Conservation (phyloP, 495 filamentous ascomycete genomes). For the Pyronema omphalodes region DNA sequence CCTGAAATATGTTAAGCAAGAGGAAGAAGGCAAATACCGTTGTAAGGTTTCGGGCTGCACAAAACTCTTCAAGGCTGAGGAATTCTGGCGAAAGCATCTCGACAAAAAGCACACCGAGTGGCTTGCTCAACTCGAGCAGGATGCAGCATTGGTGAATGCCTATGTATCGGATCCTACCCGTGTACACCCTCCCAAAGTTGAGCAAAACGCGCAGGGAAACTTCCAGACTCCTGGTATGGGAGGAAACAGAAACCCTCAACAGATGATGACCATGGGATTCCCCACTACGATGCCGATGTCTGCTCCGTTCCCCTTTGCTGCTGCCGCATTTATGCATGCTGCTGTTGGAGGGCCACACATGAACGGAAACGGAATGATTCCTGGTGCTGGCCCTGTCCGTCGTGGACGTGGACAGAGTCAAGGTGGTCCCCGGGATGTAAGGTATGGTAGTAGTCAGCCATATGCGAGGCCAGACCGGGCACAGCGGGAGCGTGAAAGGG, state of each 20-base stretch:
- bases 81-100: constrained; percentile 94
- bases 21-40: constrained; percentile 87
- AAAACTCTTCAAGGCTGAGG: constrained; percentile 90
- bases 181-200: constrained; percentile 92
- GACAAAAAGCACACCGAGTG: constrained; percentile 91
- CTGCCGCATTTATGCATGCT: constrained; percentile 22
- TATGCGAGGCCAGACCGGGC: constrained; percentile 32
- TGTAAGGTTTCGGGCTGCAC: constrained; percentile 92
- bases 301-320: constrained; percentile 42
- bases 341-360: constrained; percentile 7
- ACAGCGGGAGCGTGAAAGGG: constrained; percentile 23
- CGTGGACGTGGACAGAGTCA: constrained; percentile 16
- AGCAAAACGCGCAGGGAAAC: constrained; percentile 65
- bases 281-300: constrained; percentile 29
- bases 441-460: constrained; percentile 27
- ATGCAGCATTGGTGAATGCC: constrained; percentile 79
- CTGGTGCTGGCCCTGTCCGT: constrained; percentile 27
- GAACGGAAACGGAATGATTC: constrained; percentile 13
- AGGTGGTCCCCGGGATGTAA: constrained; percentile 25
- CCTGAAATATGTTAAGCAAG: constrained; percentile 76
- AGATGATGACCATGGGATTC: constrained; percentile 14
- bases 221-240: constrained; percentile 15
- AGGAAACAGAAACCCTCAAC: constrained; percentile 10
- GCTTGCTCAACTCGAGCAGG: constrained; percentile 58
- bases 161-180: constrained; percentile 89